These are phyloP conservation scores for Alternaria sp. DNA, from an alignment of 2,329 filamentous ascomycete species.

Conservation along the genomic window DNA sequence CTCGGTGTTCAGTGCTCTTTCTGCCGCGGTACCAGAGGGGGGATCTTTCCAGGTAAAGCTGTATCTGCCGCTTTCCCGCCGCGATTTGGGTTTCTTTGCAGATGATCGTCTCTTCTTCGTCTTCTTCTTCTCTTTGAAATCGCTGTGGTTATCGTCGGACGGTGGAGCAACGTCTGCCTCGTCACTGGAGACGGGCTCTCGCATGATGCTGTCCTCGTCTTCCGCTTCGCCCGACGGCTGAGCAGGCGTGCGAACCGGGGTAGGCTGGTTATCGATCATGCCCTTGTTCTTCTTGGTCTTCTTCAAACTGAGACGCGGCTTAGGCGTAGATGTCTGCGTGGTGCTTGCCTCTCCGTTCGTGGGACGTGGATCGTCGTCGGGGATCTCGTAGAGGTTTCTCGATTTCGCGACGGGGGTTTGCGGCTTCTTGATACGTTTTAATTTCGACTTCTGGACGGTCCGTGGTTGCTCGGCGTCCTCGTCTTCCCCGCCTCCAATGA, in stretches of 20 bases:
- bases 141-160: neutral
- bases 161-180: neutral
- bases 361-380: slow-evolving; percentile 1
- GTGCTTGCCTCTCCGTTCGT: neutral
- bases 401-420: neutral
- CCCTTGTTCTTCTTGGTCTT: neutral
- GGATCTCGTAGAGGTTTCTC: slow-evolving; percentile 2
- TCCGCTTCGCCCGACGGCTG: neutral
- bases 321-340: neutral
- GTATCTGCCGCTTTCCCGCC: neutral
- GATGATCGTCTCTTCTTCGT: neutral
- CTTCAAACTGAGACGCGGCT: neutral
- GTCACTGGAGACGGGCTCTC: neutral
- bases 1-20: slow-evolving; percentile 15
- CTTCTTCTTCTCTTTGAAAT: neutral
- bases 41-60: neutral
- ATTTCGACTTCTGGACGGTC: neutral
- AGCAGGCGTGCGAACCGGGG: slow-evolving; percentile 1
- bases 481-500: neutral
- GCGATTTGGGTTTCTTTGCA: neutral
- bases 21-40: slow-evolving; percentile 11
- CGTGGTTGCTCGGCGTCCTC: neutral
- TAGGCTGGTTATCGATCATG: neutral
- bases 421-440: slow-evolving; percentile 10
- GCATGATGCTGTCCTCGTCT: neutral